Evolutionary conservation across 805 yeast genomes (phyloP).

Genomic region (Yamadazyma scolyti): DNA sequence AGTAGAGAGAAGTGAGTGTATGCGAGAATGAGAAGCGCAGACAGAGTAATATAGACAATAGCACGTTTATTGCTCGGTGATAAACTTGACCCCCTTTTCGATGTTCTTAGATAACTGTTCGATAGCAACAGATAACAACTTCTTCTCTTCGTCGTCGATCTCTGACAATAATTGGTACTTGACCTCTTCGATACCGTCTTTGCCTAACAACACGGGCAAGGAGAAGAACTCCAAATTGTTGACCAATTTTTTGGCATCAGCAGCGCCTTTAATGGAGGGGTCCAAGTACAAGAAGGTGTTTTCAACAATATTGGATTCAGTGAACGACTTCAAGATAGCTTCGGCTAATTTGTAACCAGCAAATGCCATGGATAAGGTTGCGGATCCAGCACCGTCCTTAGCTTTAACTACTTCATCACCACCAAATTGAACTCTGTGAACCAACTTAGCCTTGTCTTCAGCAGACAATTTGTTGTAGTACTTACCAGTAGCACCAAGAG

Average conservation of each 20-base stretch:
- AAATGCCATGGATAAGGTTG: slow-evolving; percentile 82
- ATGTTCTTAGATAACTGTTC: slow-evolving; percentile 54
- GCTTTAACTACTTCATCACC: slow-evolving; percentile 89
- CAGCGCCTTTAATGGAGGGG: slow-evolving; percentile 46
- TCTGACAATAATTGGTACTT: slow-evolving; percentile 50
- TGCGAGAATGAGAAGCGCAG: too few species aligned
- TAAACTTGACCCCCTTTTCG: slow-evolving; percentile 54
- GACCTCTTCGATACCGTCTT: slow-evolving; percentile 54
- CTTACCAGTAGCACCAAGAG: slow-evolving; percentile 36
- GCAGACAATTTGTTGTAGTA: slow-evolving; percentile 44
- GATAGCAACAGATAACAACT: slow-evolving; percentile 50
- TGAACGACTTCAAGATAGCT: slow-evolving; percentile 57
- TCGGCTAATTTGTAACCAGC: slow-evolving; percentile 77
- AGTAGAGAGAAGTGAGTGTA: background rate
- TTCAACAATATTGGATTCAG: slow-evolving; percentile 36
- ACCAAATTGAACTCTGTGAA: slow-evolving; percentile 89
- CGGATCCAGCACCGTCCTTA: slow-evolving; percentile 80
- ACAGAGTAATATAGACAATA: too few species aligned
- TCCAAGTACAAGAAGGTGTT: slow-evolving; percentile 54
- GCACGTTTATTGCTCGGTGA: slow-evolving; percentile 13
- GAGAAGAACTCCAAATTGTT: slow-evolving; percentile 52
- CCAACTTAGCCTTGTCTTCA: slow-evolving; percentile 63
- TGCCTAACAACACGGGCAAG: slow-evolving; percentile 55
- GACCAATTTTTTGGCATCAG: slow-evolving; percentile 46
- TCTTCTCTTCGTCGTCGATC: slow-evolving; percentile 50